Base-by-base conservation (phyloP, 169 alveolate species). In the Plasmodium billcollinsi region DNA sequence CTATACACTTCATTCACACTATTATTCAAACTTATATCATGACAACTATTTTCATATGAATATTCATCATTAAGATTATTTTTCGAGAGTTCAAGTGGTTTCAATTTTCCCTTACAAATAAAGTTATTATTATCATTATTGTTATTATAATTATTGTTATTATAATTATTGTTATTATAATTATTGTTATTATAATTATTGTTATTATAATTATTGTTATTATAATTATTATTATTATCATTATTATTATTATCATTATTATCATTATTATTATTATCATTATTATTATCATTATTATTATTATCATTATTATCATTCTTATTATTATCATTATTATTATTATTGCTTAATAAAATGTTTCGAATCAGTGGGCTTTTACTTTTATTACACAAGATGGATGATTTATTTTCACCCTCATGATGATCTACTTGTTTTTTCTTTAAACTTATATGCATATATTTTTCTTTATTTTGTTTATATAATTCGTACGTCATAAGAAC, bases 391-490 rank as follows among this genome's bases (percentile, higher is more conserved):
- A 43, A 9, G 11, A 5, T 1, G 1, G 8, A 2, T 39, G 9
- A 5, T 45, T 33, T 83, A 18, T 33, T 43, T 9, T 45, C 21
- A 14, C 45, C 21, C 5, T 43, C 39, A 26, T 26, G 9, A 0
- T 86, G n/a, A 1, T 72, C 62, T 14, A 20, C 18, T n/a, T 2
- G 33, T 43, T 72, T 71, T 45, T 49, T 86, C 33, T 65, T 72
- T 71, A 86, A 86, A 72, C 71, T 86, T 70, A 71, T 39, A 52
- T 86, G 88, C 66, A 86, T 72, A 65, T 20, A 86, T 72, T 86
- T 86, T 47, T 86, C 92, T 49, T 73, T 86, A 56, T 86, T 86
- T 26, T 86, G 71, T 86, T 86, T 86, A 39, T 86, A 86, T 7
- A 33, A 43, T 86, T 86, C 92, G 29, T 86, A 86, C 2, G 61